Percentiles rank a stretch among this genome's conserved stretches.
phyloP scores from a whole-genome alignment of 495 filamentous ascomycete species.

The Parathielavia hyrcaniae region DNA sequence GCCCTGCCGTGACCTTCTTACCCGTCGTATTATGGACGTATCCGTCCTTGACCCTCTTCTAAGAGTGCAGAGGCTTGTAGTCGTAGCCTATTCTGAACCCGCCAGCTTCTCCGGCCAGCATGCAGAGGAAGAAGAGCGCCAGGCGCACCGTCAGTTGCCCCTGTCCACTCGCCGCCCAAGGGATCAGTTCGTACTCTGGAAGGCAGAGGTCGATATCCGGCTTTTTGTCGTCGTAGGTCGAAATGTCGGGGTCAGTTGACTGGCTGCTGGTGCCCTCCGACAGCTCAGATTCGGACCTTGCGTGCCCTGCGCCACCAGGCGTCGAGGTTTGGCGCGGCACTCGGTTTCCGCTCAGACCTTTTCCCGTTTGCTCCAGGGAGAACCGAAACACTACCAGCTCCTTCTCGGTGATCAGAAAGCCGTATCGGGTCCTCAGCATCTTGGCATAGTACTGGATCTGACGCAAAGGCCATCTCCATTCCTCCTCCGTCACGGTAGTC shows the following conservation, averaged over 20 bases:
- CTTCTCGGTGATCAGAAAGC: not conserved
- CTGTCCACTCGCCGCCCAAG: too few relatives aligned
- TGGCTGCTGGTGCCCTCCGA: too few relatives aligned
- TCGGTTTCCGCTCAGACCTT: too few relatives aligned
- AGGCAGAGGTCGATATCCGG: too few relatives aligned
- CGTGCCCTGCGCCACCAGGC: too few relatives aligned
- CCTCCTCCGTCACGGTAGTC: too few relatives aligned
- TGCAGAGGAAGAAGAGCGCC: not conserved
- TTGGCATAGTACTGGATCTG: not conserved
- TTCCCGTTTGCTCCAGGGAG: not conserved
- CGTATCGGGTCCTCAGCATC: not conserved
- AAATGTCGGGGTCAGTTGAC: too few relatives aligned
- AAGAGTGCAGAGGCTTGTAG: not conserved
- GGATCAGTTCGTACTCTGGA: too few relatives aligned
- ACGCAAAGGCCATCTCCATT: not conserved
- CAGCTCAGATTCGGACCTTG: not conserved
- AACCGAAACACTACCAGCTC: not conserved
- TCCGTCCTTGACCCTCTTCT: not conserved
- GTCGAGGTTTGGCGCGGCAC: not conserved
- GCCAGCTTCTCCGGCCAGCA: not conserved
- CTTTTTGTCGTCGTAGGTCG: not conserved
- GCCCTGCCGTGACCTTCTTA: not conserved
- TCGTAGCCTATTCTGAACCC: not conserved
- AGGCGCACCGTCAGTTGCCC: not conserved
- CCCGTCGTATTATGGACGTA: not conserved